Evolutionary conservation across 2,329 filamentous ascomycete genomes (phyloP).

Genomic region (Aureobasidium sp.): DNA sequence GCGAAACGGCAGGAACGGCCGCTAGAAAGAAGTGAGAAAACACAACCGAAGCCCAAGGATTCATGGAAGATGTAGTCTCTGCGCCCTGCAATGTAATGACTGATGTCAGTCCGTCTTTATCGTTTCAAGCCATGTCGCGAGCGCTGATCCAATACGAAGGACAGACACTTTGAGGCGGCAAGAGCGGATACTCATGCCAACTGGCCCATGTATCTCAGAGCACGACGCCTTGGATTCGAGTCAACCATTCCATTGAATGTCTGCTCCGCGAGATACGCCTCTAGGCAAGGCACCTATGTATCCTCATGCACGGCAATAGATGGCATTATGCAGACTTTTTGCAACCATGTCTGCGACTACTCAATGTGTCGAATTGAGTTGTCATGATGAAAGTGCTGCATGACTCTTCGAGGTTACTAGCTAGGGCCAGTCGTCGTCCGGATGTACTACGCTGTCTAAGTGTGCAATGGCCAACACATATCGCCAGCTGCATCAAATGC

Average conservation of each 20-base stretch:
- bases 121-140: background rate
- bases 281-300: background rate
- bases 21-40: conserved; percentile 8
- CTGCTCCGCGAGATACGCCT: background rate
- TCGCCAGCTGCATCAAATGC: conserved; percentile 2
- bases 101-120: conserved; percentile 4
- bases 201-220: background rate
- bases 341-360: background rate
- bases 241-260: background rate
- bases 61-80: background rate
- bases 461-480: conserved; percentile 4
- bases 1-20: conserved; percentile 3
- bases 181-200: background rate
- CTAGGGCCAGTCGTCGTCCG: background rate
- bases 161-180: background rate
- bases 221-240: background rate
- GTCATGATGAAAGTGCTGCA: background rate
- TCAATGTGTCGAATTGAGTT: background rate
- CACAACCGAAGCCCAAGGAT: background rate
- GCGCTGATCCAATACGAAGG: background rate
- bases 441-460: background rate
- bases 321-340: background rate
- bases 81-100: background rate
- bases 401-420: background rate
- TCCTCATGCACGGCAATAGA: no score